These are phyloP conservation scores for Hemisphaericaspora lyxosophila DNA, from an alignment of 1,139 yeast genomes.

Conservation along the genomic window DNA sequence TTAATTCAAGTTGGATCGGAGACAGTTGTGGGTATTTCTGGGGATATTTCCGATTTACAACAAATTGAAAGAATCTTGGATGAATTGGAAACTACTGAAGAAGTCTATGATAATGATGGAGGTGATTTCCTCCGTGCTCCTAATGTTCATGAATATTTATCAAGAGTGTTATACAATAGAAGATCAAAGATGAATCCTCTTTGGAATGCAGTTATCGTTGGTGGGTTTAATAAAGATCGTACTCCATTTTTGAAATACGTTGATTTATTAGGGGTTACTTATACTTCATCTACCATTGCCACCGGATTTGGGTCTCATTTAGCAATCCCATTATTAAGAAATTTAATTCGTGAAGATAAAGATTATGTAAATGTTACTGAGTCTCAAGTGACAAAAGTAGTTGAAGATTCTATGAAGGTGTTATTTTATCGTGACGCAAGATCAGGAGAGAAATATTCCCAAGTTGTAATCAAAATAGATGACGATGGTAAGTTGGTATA, in stretches of 20 bases:
- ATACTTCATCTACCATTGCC: slow-evolving; percentile 84
- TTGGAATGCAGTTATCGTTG: slow-evolving; percentile 93
- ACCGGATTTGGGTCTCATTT: slow-evolving; percentile 97
- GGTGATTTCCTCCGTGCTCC: slow-evolving; percentile 74
- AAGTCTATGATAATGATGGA: slow-evolving; percentile 79
- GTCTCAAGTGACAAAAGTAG: slow-evolving; percentile 70
- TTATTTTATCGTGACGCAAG: slow-evolving; percentile 96
- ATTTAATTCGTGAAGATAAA: slow-evolving; percentile 74
- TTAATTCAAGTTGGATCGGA: slow-evolving; percentile 77
- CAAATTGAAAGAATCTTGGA: slow-evolving; percentile 73
- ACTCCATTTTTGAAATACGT: slow-evolving; percentile 79
- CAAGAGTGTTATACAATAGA: slow-evolving; percentile 81
- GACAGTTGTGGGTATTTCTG: slow-evolving; percentile 90
- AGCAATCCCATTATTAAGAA: slow-evolving; percentile 89
- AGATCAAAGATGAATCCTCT: slow-evolving; percentile 93
- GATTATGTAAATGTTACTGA: slow-evolving; percentile 70
- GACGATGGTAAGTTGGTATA: slow-evolving; percentile 33
- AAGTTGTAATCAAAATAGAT: slow-evolving; percentile 73
- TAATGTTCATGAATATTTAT: slow-evolving; percentile 83
- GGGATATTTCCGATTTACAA: slow-evolving; percentile 94
- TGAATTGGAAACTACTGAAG: slow-evolving; percentile 70
- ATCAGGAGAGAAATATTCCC: slow-evolving; percentile 78
- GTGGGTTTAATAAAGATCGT: slow-evolving; percentile 72
- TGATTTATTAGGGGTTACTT: slow-evolving; percentile 89
- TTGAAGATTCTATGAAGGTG: slow-evolving; percentile 89